Conservation (phyloP, 2,329 filamentous ascomycete species). For the Xylariaceae sp. region DNA sequence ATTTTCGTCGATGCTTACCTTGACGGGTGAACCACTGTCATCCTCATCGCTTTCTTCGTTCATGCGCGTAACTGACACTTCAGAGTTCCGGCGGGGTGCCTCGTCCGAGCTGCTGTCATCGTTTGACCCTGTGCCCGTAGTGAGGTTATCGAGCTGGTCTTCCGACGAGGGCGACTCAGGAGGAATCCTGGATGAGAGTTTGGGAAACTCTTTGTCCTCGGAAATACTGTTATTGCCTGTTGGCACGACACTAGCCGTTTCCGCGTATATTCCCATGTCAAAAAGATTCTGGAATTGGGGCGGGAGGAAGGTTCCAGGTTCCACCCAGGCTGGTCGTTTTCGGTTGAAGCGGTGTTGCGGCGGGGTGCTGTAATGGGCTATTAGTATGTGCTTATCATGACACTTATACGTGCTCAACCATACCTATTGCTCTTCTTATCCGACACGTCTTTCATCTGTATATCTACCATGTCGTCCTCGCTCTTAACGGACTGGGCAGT, state of each 20-base stretch:
- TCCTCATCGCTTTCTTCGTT: conserved; percentile 55
- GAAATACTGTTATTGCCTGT: conserved; percentile 63
- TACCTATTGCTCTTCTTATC: conserved; percentile 35
- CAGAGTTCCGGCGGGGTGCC: conserved; percentile 29
- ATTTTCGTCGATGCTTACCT: conserved; percentile 28
- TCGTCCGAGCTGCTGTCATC: conserved; percentile 52
- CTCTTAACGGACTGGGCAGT: conserved; percentile 75
- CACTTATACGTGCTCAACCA: conserved; percentile 12
- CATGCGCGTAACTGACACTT: conserved; percentile 47
- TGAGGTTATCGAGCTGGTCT: conserved; percentile 44
- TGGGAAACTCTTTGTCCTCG: conserved; percentile 53
- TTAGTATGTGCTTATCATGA: conserved; percentile 12
- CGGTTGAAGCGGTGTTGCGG: conserved; percentile 40
- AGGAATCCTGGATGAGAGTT: conserved; percentile 43
- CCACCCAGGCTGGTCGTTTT: conserved; percentile 49
- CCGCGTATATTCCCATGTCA: conserved; percentile 62
- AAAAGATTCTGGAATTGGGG: conserved; percentile 67
- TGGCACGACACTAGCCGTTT: conserved; percentile 55
- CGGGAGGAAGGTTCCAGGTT: conserved; percentile 53
- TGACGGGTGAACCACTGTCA: conserved; percentile 29
- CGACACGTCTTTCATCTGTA: conserved; percentile 69
- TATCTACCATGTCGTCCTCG: conserved; percentile 85
- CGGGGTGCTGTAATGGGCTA: conserved; percentile 32
- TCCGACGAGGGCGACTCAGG: conserved; percentile 41
- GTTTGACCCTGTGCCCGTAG: conserved; percentile 44